Base-by-base conservation (phyloP, 1,284 basidiomycete genomes). In the Moesziomyces antarcticus region DNA sequence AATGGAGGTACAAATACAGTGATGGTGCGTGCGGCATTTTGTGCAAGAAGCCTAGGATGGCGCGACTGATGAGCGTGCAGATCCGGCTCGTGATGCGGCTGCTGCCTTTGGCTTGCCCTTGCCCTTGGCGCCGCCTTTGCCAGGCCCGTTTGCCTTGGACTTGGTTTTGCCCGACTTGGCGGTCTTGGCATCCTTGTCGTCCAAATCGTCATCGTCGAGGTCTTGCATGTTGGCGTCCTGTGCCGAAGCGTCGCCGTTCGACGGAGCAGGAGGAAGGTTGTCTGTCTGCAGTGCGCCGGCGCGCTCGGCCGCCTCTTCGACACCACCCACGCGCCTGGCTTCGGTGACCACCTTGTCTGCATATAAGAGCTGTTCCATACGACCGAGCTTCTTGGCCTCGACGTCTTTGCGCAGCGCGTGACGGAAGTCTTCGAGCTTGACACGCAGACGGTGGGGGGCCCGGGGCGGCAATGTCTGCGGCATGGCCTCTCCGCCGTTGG, bases 341-440 rank as follows among this genome's bases (percentile, higher is more conserved):
- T 80, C 78, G 16, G 69, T 79, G 47, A 83, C 81, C 48, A 80
- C 76, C 51, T 78, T 80, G 52, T 83, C 82, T 3, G 81, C 68
- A 44, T 81, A 83, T n/a, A 83, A 50, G 20, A 83, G 68, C 71
- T 83, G 81, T 53, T 83, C 81, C 56, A 82, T 59, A 56, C 82
- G 67, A 3, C 70, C 77, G 9, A 80, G 70, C 53, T 82, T 80
- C 51, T 83, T 83, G 18, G 65, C 61, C 24, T 75, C 73, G 47
- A 75, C 75, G 20, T 83, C 82, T 46, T 81, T 77, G 46, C 82
- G 69, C 18, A 82, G 76, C 14, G 81, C 82, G 44, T 81, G 79
- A 44, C 80, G 75, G 50, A 83, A 69, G 50, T 83, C 82, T 53
- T 83, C 82, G 6, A 83, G 67, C 68, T 82, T 83, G 58, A 81